Base-by-base conservation (phyloP, 192 early-diverging fungal species). In the Glomus cerebriforme region DNA sequence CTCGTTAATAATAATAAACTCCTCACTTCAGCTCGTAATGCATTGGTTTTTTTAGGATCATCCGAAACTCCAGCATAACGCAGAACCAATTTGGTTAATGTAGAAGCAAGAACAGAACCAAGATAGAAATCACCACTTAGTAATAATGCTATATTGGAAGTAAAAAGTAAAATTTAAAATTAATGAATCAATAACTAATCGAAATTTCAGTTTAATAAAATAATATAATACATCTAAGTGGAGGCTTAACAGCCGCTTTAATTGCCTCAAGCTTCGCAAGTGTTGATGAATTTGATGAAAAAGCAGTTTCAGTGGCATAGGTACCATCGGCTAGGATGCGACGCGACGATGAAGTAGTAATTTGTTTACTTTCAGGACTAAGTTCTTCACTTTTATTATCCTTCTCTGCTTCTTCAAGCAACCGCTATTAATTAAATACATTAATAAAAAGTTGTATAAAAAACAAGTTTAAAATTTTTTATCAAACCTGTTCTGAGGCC, bases 311-410 rank as follows among this genome's bases (percentile, higher is more conserved):
- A 17, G 97, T 96, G 7, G 97, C 98, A 81, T 99, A 99, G 1
- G 97, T 98, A 31, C 98, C 98, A 84, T 99, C 98, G 3, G 98
- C 92, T 45, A 99, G 87, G 24, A 99, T 87, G 60, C 96, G 92
- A 29, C 92, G 89, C 62, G 92, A 81, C 17, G 92, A 85, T n/a
- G 83, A 80, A 3, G 87, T 24, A 7, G 64, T 69, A 31, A 83
- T 79, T 26, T 60, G n/a, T 73, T 82, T 85, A 54, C 69, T 77
- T 54, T 82, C 82, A 9, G 78, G 54, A 37, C 71, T 54, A 39
- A 72, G 81, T 49, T 79, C 81, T 26, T 85, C 88, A 0, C n/a
- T 81, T 17, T 85, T 84, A 39, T 89, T 89, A 32, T 88, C 86
- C 31, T 89, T 87, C 37, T 90, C 83, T 8, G 86, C 85, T 17